Evolutionary conservation across 2,329 filamentous ascomycete species (phyloP).

Genomic region (Fusarium xylarioides): DNA sequence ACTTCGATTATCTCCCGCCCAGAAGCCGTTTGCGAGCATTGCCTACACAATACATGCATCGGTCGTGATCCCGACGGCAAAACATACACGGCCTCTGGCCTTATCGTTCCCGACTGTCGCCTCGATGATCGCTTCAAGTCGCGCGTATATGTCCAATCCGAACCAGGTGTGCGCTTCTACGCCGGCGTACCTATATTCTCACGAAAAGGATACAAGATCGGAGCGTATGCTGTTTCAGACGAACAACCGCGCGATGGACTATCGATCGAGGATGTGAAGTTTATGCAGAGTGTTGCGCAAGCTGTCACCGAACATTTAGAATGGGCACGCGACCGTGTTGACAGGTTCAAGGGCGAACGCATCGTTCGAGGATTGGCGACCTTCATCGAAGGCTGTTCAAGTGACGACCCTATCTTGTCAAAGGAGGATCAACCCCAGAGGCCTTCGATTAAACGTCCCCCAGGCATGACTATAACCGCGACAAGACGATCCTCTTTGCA

Average conservation of each 20-base stretch:
- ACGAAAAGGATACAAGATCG: conserved; percentile 63
- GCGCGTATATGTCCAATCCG: conserved; percentile 46
- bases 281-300: conserved; percentile 64
- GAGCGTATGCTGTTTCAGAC: conserved; percentile 68
- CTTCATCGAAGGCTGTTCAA: conserved; percentile 62
- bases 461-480: conserved; percentile 27
- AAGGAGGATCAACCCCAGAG: conserved; percentile 12
- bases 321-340: conserved; percentile 61
- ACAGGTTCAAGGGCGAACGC: conserved; percentile 61
- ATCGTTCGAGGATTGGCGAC: conserved; percentile 64
- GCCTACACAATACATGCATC: conserved; percentile 36
- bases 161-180: conserved; percentile 49
- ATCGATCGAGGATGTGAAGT: conserved; percentile 57
- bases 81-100: conserved; percentile 42
- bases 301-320: conserved; percentile 70
- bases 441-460: conserved; percentile 20
- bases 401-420: conserved; percentile 20
- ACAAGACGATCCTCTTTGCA: conserved; percentile 19
- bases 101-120: conserved; percentile 45
- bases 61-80: conserved; percentile 37
- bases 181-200: conserved; percentile 67
- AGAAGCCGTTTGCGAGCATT: conserved; percentile 48
- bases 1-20: conserved; percentile 42
- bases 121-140: conserved; percentile 46
- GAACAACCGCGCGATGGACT: conserved; percentile 63